Percentiles rank a stretch among this genome's conserved stretches.
Evolutionary conservation across 495 filamentous ascomycete species (phyloP).

Genomic region (Daldinia grandis): DNA sequence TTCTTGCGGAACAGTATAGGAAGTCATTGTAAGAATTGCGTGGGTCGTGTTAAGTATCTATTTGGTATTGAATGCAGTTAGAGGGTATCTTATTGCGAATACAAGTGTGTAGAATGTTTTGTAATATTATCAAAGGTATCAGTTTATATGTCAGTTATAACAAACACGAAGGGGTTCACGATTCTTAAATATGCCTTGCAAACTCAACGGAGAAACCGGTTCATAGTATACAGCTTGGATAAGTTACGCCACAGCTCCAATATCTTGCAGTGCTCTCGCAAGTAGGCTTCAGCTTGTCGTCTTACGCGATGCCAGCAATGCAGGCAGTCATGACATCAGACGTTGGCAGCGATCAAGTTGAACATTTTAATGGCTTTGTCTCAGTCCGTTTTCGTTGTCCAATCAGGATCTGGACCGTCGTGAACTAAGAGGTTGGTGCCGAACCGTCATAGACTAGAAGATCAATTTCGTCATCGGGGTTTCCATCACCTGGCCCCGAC

Average conservation of each 20-base stretch:
- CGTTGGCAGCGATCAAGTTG: conserved; percentile 20
- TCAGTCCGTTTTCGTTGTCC: conserved; percentile 27
- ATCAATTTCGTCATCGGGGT: conserved; percentile 33
- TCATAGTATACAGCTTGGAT: conserved; percentile 6
- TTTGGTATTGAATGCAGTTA: neutral
- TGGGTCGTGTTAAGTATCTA: neutral
- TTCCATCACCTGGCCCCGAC: conserved; percentile 19
- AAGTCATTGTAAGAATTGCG: conserved; percentile 21
- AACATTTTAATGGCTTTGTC: conserved; percentile 29
- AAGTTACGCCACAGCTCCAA: neutral
- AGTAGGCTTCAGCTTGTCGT: conserved; percentile 7
- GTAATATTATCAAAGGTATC: neutral
- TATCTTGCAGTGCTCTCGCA: conserved; percentile 5
- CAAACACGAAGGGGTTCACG: neutral
- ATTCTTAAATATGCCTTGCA: conserved; percentile 21
- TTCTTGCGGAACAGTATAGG: conserved; percentile 11
- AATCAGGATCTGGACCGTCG: conserved; percentile 26
- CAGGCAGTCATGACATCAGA: conserved; percentile 37
- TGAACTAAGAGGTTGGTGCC: conserved; percentile 30
- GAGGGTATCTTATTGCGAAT: neutral
- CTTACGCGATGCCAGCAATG: conserved; percentile 4
- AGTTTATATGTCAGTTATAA: neutral
- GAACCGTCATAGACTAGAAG: conserved; percentile 21
- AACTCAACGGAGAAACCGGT: neutral
- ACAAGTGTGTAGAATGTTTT: neutral